These are phyloP conservation scores for Aspergillus saccharolyticus DNA, from an alignment of 495 filamentous ascomycete genomes.

Conservation along the genomic window DNA sequence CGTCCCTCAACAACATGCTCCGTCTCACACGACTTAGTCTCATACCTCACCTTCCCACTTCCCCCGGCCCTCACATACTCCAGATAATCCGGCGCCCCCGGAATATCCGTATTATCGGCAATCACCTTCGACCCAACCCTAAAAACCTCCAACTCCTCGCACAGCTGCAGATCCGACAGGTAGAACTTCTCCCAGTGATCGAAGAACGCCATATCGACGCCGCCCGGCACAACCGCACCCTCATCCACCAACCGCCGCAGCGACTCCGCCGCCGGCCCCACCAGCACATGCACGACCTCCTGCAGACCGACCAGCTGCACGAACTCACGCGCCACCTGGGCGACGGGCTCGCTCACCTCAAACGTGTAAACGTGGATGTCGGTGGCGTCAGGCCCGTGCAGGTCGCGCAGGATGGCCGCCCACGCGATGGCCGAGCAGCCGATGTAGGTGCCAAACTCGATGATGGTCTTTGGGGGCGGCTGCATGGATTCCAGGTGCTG, in stretches of 20 bases:
- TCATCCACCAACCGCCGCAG: conserved; percentile 21
- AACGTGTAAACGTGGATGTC: conserved; percentile 30
- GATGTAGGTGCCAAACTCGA: conserved; percentile 34
- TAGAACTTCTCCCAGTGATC: conserved; percentile 33
- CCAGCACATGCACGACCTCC: conserved; percentile 27
- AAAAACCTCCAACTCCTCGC: conserved; percentile 25
- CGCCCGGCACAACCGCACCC: conserved; percentile 12
- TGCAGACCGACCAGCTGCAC: conserved; percentile 25
- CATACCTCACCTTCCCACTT: conserved; percentile 14
- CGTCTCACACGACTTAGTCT: conserved; percentile 17
- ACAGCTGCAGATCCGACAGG: conserved; percentile 27
- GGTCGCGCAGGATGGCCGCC: conserved; percentile 27
- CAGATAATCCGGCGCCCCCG: conserved; percentile 28
- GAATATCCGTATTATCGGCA: conserved; percentile 26
- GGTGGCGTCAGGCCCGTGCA: conserved; percentile 8
- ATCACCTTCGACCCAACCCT: conserved; percentile 19
- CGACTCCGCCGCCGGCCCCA: conserved; percentile 23
- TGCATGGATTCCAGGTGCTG: conserved; percentile 13
- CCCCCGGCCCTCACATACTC: conserved; percentile 24
- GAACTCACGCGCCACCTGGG: conserved; percentile 21
- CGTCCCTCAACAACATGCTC: conserved; percentile 1
- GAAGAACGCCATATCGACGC: conserved; percentile 27
- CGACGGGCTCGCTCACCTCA: conserved; percentile 25
- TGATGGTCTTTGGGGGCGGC: conserved; percentile 19
- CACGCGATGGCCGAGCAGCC: conserved; percentile 30